Percentiles rank a stretch among this genome's conserved stretches.
phyloP scores from a whole-genome alignment of 208 protist genomes.

The Acanthamoeba castellanii region DNA sequence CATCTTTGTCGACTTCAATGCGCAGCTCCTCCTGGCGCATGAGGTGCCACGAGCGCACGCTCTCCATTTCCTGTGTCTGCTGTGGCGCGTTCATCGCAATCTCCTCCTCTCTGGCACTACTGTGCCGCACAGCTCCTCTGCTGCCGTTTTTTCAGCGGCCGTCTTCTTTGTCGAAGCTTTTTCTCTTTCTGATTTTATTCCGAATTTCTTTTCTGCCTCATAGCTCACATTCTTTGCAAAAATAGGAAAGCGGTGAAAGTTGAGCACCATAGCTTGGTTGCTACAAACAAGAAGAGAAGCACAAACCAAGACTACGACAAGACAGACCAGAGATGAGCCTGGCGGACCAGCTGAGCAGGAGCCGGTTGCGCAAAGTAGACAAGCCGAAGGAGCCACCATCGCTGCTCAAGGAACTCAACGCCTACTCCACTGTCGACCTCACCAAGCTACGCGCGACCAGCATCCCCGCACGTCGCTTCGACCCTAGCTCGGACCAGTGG shows the following conservation, averaged over 20 bases:
- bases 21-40: slow-evolving; percentile 38
- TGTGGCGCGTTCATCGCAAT: neutral
- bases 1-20: slow-evolving; percentile 59
- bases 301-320: too few relatives aligned
- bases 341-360: neutral
- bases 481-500: neutral
- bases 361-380: neutral
- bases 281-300: too few relatives aligned
- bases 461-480: neutral
- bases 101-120: neutral
- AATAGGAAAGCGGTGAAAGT: too few relatives aligned
- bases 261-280: too few relatives aligned
- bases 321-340: neutral
- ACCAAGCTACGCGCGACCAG: neutral
- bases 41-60: neutral
- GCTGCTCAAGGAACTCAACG: neutral
- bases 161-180: too few relatives aligned
- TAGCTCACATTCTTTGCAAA: too few relatives aligned
- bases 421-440: neutral
- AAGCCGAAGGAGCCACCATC: slow-evolving; percentile 18
- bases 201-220: too few relatives aligned
- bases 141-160: neutral
- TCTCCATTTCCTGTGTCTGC: neutral
- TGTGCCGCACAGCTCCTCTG: neutral
- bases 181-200: too few relatives aligned